phyloP scores from a whole-genome alignment of 495 filamentous ascomycete genomes.

The Baudoinia panamericana region DNA sequence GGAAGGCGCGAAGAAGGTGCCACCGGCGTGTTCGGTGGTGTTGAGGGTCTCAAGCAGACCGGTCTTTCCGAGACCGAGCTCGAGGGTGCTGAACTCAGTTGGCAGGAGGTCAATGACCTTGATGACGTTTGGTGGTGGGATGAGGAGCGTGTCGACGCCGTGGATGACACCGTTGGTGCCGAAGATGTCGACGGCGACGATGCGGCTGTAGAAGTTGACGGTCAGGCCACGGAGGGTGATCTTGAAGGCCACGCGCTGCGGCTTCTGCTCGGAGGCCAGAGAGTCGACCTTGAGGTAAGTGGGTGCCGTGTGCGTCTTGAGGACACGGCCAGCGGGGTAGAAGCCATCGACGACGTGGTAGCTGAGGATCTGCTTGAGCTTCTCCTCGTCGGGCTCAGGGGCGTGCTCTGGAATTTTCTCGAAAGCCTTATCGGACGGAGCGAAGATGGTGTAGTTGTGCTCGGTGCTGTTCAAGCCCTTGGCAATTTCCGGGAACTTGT shows the following conservation, averaged over 20 bases:
- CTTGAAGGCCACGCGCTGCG: constrained; percentile 56
- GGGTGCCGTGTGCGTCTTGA: constrained; percentile 55
- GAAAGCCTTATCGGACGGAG: constrained; percentile 63
- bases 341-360: constrained; percentile 60
- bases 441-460: constrained; percentile 66
- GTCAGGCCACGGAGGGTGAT: constrained; percentile 43
- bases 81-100: constrained; percentile 59
- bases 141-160: constrained; percentile 53
- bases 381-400: constrained; percentile 45
- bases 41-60: constrained; percentile 42
- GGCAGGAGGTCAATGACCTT: constrained; percentile 56
- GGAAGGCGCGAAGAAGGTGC: constrained; percentile 61
- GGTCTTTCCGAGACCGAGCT: constrained; percentile 56
- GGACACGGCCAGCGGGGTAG: constrained; percentile 45
- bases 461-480: constrained; percentile 51
- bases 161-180: constrained; percentile 71
- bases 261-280: constrained; percentile 40
- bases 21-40: constrained; percentile 35
- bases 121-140: constrained; percentile 53
- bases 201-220: constrained; percentile 59
- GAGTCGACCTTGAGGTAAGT: constrained; percentile 42
- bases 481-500: constrained; percentile 56
- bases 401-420: constrained; percentile 47
- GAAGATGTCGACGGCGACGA: constrained; percentile 52
- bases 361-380: constrained; percentile 47